These are phyloP conservation scores for Microdochium nivale DNA, from an alignment of 2,329 filamentous ascomycete species.

Conservation along the genomic window DNA sequence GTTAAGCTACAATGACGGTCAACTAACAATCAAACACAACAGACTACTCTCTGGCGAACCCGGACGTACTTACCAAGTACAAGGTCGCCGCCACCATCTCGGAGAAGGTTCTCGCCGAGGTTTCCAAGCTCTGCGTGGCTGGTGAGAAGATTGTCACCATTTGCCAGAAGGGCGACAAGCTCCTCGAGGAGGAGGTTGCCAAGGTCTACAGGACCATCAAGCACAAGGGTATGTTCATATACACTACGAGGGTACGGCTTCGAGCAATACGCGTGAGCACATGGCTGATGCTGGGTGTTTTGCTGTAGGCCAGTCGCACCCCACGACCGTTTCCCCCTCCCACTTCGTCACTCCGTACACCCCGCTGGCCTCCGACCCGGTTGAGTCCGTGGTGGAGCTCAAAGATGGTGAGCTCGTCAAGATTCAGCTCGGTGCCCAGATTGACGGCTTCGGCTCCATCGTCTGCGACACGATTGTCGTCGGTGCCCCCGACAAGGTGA, in stretches of 20 bases:
- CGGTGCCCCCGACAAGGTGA: slow-evolving; percentile 53
- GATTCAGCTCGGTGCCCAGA: slow-evolving; percentile 98
- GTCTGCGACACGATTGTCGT: slow-evolving; percentile 89
- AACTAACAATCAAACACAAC: slow-evolving; percentile 1
- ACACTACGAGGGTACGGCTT: not conserved
- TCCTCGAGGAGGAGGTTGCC: slow-evolving; percentile 83
- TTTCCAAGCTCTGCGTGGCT: slow-evolving; percentile 64
- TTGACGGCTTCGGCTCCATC: slow-evolving; percentile 93
- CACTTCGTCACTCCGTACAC: slow-evolving; percentile 96
- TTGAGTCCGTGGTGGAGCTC: slow-evolving; percentile 72
- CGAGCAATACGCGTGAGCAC: not conserved
- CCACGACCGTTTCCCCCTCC: slow-evolving; percentile 88
- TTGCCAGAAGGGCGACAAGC: slow-evolving; percentile 91
- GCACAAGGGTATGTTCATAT: slow-evolving; percentile 66
- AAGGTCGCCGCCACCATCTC: slow-evolving; percentile 94
- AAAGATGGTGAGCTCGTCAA: slow-evolving; percentile 86
- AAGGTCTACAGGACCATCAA: slow-evolving; percentile 99
- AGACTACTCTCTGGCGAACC: slow-evolving; percentile 89
- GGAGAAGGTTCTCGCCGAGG: slow-evolving; percentile 86
- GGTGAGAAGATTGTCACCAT: slow-evolving; percentile 89
- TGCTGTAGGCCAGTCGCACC: slow-evolving; percentile 71
- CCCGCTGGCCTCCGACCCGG: slow-evolving; percentile 75
- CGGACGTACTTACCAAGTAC: slow-evolving; percentile 96
- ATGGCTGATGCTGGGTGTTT: not conserved
- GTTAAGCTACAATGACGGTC: not conserved